phyloP scores from a whole-genome alignment of 148 eudicot genomes.

The Rhododendron vialii region DNA sequence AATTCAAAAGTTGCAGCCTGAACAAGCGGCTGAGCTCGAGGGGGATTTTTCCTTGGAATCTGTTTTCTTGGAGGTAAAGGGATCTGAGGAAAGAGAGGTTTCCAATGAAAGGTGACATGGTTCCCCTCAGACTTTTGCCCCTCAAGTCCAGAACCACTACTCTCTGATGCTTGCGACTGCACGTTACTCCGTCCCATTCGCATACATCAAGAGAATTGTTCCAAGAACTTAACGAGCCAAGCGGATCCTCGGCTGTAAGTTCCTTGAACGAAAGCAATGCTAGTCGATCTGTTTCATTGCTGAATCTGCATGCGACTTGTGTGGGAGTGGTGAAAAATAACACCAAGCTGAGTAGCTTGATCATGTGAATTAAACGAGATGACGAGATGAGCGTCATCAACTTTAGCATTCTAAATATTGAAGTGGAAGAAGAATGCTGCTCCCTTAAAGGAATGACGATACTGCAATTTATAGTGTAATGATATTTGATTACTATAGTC shows the following conservation, averaged over 20 bases:
- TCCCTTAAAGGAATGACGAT: neutral
- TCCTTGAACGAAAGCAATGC: neutral
- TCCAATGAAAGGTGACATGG: neutral
- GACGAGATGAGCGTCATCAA: neutral
- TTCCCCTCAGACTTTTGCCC: neutral
- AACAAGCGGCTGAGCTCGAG: neutral
- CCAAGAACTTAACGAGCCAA: neutral
- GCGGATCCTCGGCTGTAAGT: neutral
- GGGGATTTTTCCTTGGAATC: neutral
- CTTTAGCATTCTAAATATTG: neutral
- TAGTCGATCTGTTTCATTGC: neutral
- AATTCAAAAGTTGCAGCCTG: neutral
- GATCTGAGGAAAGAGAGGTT: neutral
- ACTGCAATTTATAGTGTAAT: neutral
- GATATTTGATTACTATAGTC: too few relatives aligned
- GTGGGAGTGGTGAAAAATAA: neutral
- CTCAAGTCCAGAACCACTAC: neutral
- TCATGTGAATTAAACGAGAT: neutral
- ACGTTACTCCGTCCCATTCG: conserved; percentile 1
- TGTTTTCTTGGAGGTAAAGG: neutral
- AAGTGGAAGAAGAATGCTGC: neutral
- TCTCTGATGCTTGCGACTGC: neutral
- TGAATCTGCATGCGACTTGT: neutral
- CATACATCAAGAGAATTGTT: neutral
- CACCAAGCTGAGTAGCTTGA: neutral